These are phyloP conservation scores for Paramicrosporidium saccamoebae DNA, from an alignment of 371 early-diverging fungal genomes.

Conservation along the genomic window DNA sequence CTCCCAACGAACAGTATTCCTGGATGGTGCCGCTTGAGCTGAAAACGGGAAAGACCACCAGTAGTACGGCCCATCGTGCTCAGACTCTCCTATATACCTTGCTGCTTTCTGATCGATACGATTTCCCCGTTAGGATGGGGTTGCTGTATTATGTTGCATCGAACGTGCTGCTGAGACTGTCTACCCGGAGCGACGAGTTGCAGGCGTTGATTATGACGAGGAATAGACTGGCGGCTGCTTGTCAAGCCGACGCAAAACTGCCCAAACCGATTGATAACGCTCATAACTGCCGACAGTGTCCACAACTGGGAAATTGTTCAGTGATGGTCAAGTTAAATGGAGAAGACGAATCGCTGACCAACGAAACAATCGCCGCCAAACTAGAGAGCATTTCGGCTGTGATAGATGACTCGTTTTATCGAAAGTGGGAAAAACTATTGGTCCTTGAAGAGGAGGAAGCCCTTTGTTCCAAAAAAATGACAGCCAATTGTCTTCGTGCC, in stretches of 20 bases:
- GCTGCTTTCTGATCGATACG: slow-evolving; percentile 50
- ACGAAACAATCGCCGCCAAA: no score
- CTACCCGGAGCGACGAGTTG: slow-evolving; percentile 20
- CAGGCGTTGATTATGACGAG: slow-evolving; percentile 26
- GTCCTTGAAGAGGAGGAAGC: slow-evolving; percentile 39
- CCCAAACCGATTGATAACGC: slow-evolving; percentile 29
- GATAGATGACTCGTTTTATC: slow-evolving; percentile 29
- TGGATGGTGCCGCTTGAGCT: slow-evolving; percentile 44
- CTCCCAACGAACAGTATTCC: neutral
- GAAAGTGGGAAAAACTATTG: slow-evolving; percentile 37
- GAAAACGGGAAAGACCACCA: slow-evolving; percentile 36
- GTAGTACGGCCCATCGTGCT: slow-evolving; percentile 22
- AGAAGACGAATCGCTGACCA: no score
- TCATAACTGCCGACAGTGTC: slow-evolving; percentile 31
- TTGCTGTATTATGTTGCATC: slow-evolving; percentile 35
- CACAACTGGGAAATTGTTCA: slow-evolving; percentile 18
- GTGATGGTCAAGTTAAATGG: slow-evolving; percentile 16
- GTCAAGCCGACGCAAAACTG: slow-evolving; percentile 7
- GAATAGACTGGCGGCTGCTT: slow-evolving; percentile 25
- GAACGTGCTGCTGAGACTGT: slow-evolving; percentile 18
- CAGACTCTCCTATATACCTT: slow-evolving; percentile 57
- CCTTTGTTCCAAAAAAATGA: no score
- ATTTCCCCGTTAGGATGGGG: slow-evolving; percentile 20
- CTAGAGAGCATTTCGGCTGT: no score
- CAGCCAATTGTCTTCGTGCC: no score